Percentiles rank a stretch among this genome's conserved stretches.
phyloP scores from a whole-genome alignment of 2,329 filamentous ascomycete species.

The Cyclaneusma minus region DNA sequence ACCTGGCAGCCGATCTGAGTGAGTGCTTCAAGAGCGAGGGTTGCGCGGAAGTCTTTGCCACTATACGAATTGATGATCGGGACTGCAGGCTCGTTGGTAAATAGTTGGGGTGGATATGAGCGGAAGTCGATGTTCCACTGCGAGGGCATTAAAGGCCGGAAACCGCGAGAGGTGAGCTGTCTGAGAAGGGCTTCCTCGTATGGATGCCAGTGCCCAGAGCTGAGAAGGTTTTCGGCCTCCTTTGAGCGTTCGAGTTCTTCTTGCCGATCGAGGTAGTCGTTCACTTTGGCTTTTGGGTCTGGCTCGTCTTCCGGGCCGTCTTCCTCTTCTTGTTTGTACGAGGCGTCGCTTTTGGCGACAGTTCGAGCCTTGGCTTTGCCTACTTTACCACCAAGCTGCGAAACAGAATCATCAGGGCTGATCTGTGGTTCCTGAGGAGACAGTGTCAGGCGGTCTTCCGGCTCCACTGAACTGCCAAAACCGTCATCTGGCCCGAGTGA shows the following conservation, averaged over 20 bases:
- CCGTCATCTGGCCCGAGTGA: too few species aligned
- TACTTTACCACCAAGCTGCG: too few species aligned
- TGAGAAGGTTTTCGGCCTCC: slow-evolving; percentile 5
- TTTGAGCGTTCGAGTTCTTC: slow-evolving; percentile 10
- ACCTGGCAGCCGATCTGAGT: slow-evolving; percentile 2
- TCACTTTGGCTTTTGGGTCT: slow-evolving; percentile 11
- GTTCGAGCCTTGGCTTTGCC: too few species aligned
- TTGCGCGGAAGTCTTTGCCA: slow-evolving; percentile 7
- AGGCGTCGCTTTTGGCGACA: too few species aligned
- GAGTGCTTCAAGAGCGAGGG: slow-evolving; percentile 1
- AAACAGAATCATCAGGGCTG: too few species aligned
- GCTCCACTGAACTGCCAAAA: too few species aligned
- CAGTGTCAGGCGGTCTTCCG: too few species aligned
- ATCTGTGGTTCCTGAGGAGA: too few species aligned
- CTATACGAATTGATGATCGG: slow-evolving; percentile 14
- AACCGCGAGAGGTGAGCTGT: slow-evolving; percentile 15
- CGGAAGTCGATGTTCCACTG: slow-evolving; percentile 15
- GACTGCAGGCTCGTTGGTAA: slow-evolving; percentile 10
- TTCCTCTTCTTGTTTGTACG: slow-evolving; percentile 4
- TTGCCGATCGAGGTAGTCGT: slow-evolving; percentile 16
- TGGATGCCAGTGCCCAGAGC: slow-evolving; percentile 13
- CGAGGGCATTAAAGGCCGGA: slow-evolving; percentile 14
- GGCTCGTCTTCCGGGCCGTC: slow-evolving; percentile 4
- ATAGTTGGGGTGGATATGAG: slow-evolving; percentile 15
- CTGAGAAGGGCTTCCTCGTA: slow-evolving; percentile 16